Conservation (phyloP, 495 filamentous ascomycete species). For the Trichocladium uniseriatum region DNA sequence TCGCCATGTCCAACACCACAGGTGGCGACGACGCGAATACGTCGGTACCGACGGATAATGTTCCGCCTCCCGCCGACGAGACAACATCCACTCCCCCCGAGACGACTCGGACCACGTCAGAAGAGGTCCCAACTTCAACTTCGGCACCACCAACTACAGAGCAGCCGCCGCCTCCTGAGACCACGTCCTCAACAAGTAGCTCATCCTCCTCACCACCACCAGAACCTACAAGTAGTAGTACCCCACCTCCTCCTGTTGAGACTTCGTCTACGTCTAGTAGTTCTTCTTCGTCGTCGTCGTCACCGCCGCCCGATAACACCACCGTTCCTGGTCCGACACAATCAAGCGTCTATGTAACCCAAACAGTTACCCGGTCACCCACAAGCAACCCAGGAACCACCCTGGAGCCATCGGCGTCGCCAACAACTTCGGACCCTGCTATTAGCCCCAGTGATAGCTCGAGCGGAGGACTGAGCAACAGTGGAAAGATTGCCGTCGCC, state of each 20-base stretch:
- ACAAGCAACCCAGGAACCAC: background rate
- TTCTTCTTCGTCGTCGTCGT: background rate
- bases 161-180: constrained; percentile 7
- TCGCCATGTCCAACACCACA: constrained; percentile 41
- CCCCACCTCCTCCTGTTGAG: background rate
- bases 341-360: constrained; percentile 11
- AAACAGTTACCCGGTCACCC: constrained; percentile 10
- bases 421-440: constrained; percentile 17
- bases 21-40: constrained; percentile 21
- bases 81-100: no score
- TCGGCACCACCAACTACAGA: constrained; percentile 9
- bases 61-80: constrained; percentile 18
- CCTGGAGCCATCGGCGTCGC: constrained; percentile 7
- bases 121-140: background rate
- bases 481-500: constrained; percentile 75
- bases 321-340: constrained; percentile 11
- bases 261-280: background rate
- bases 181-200: constrained; percentile 15
- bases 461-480: constrained; percentile 25
- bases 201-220: background rate
- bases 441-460: constrained; percentile 28
- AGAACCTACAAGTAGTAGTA: background rate
- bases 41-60: constrained; percentile 24
- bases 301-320: background rate
- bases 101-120: constrained; percentile 6